Evolutionary conservation across 148 eudicot species (phyloP), one percentile per base, ranked within the genome.

Genomic region (Heliosperma pusillum): DNA sequence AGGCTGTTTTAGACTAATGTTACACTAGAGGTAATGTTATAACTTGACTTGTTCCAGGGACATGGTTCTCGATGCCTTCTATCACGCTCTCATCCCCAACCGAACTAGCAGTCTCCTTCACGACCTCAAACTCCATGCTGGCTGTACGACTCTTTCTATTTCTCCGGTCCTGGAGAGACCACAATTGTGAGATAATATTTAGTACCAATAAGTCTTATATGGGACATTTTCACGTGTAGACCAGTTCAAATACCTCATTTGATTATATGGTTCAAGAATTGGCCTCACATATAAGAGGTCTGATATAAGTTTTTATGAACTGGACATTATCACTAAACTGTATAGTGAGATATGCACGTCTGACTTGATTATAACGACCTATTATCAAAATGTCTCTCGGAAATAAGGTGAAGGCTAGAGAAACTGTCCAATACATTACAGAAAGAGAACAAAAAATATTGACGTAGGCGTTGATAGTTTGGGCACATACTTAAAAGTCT

Each of bases 61-160:
- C 63, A 30, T 64, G 81, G 70, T 58, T 80, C 74, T 81, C 82
- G 27, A 66, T 81, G 66, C 79, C 83, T 55, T 71, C 92, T 60
- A 59, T 74, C 67, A 64, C 80, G 74, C 76, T 79, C 70, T 83
- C 88, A 21, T 69, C 73, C 45, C 87, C 89, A 72, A 85, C 87
- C 71, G 87, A 80, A 74, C 79, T 83, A 22, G 88, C 53, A 22
- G 81, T 85, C 80, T 88, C 97, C 81, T 84, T 88, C 70, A 79
- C 81, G 52, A 88, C 82, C 69, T 90, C 94, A 19, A 90, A 82
- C 30, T 92, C 97, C 89, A 92, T 83, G 82, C 97, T 92, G 26
- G 91, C 74, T 40, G 95, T 87, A 26, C 90, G 90, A 82, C 88
- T 87, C 81, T 84, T 92, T 77, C 87, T 86, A 75, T 72, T 82